Conservation (phyloP, 2,329 filamentous ascomycete species). For the Cladorrhinum sp. region DNA sequence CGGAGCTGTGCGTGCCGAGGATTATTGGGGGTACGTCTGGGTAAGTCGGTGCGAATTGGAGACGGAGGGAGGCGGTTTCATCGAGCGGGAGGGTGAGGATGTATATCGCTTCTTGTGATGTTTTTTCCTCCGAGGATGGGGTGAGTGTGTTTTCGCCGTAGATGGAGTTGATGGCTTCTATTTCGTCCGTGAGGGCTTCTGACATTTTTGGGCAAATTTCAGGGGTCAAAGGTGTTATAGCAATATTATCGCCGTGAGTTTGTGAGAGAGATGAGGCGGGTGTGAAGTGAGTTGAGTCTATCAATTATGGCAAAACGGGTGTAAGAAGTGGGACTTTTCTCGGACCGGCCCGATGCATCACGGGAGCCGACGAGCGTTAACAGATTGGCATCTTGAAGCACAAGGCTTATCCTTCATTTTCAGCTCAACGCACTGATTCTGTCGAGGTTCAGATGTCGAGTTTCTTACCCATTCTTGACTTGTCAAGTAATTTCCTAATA, state of each 20-base stretch:
- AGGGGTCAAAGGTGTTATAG: background rate
- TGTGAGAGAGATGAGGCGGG: background rate
- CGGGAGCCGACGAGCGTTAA: background rate
- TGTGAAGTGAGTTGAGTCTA: background rate
- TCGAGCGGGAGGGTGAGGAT: constrained; percentile 63
- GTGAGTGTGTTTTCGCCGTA: constrained; percentile 67
- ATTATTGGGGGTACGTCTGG: constrained; percentile 71
- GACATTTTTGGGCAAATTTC: constrained; percentile 41
- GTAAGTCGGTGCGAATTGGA: constrained; percentile 70
- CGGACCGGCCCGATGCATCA: background rate
- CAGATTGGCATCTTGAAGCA: background rate
- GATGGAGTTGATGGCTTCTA: constrained; percentile 81
- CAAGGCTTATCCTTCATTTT: no score
- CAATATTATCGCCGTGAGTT: no score
- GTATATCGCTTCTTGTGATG: constrained; percentile 42
- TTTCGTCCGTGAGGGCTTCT: constrained; percentile 65
- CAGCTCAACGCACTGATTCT: no score
- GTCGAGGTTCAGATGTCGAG: no score
- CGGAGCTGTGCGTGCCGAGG: constrained; percentile 75
- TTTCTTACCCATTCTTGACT: no score
- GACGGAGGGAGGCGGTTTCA: constrained; percentile 54
- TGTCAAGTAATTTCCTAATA: no score
- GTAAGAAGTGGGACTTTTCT: background rate
- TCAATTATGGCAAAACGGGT: background rate
- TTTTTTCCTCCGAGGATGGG: constrained; percentile 26